phyloP scores from a whole-genome alignment of 1,139 yeast genomes.

The Lodderomyces metapsilosis region DNA sequence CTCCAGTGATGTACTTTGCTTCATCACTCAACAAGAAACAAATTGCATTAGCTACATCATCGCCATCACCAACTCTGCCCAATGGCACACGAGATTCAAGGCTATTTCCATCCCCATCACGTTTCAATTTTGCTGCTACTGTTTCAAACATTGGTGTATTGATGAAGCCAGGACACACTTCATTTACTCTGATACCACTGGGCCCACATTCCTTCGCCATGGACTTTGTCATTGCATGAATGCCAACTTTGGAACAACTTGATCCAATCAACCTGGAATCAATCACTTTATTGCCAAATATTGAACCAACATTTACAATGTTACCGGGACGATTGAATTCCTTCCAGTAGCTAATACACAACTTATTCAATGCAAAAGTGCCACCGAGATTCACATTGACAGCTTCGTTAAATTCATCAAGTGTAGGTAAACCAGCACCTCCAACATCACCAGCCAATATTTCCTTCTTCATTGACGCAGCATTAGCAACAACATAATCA shows the following conservation, averaged over 20 bases:
- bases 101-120: constrained; percentile 19
- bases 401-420: constrained; percentile 60
- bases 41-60: constrained; percentile 47
- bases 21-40: constrained; percentile 43
- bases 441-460: constrained; percentile 53
- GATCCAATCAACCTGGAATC: constrained; percentile 30
- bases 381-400: constrained; percentile 72
- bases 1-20: constrained; percentile 40
- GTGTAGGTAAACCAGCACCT: no score
- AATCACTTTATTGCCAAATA: constrained; percentile 27
- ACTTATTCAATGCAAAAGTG: constrained; percentile 70
- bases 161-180: constrained; percentile 22
- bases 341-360: constrained; percentile 69
- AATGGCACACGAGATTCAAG: constrained; percentile 29
- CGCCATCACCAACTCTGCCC: constrained; percentile 41
- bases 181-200: constrained; percentile 17
- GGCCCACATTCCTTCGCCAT: constrained; percentile 16
- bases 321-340: constrained; percentile 68
- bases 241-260: constrained; percentile 17
- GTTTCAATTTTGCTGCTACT: constrained; percentile 17
- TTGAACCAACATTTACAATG: constrained; percentile 65
- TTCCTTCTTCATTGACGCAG: constrained; percentile 69
- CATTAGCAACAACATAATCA: constrained; percentile 85
- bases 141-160: constrained; percentile 30
- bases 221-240: constrained; percentile 15